Conservation (phyloP, 1,139 yeast species). For the Petasospora rhodanensis region DNA sequence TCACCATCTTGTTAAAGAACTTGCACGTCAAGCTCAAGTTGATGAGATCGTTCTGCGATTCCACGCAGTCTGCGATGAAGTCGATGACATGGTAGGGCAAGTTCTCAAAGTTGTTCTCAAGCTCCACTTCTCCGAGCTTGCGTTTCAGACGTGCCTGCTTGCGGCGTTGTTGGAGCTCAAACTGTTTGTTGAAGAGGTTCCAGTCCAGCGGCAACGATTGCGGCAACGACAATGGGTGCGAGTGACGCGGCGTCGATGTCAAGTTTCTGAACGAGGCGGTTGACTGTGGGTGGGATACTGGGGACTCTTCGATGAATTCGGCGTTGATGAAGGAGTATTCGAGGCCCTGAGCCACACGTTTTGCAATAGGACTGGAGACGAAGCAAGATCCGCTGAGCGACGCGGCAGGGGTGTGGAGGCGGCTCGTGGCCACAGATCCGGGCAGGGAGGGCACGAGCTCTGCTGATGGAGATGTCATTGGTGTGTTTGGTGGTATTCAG, state of each 20-base stretch:
- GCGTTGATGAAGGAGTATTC: conserved; percentile 22
- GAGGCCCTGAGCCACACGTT: no score
- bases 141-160: conserved; percentile 10
- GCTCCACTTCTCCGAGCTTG: conserved; percentile 1
- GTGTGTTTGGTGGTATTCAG: no score
- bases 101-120: conserved; percentile 23
- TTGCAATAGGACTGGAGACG: neutral
- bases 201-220: conserved; percentile 26
- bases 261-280: conserved; percentile 18
- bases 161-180: conserved; percentile 19
- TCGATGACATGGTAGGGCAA: conserved; percentile 26
- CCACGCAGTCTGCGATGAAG: conserved; percentile 25
- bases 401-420: conserved; percentile 5
- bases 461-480: no score
- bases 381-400: neutral
- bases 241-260: conserved; percentile 24
- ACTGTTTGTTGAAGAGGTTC: conserved; percentile 26
- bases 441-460: conserved; percentile 15
- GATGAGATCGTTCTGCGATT: conserved; percentile 24
- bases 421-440: conserved; percentile 4
- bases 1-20: conserved; percentile 25
- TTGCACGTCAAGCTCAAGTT: conserved; percentile 22
- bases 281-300: neutral
- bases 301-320: conserved; percentile 19
- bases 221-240: conserved; percentile 22